phyloP scores from a whole-genome alignment of 2,329 filamentous ascomycete species.

The Ilyonectria mors-panacis region DNA sequence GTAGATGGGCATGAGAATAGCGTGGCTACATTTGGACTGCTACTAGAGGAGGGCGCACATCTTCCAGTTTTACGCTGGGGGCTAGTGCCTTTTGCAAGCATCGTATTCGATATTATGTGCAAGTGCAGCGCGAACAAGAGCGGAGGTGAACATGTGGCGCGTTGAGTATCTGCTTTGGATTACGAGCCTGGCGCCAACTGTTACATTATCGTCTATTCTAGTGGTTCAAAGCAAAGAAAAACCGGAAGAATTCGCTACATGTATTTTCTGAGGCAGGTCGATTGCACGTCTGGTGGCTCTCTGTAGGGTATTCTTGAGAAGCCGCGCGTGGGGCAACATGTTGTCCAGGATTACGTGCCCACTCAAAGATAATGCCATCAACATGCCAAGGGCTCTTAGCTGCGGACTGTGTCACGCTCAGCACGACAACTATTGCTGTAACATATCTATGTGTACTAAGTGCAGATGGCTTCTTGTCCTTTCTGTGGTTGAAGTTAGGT shows the following conservation, averaged over 20 bases:
- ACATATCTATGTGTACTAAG: neutral
- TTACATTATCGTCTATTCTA: too few relatives aligned
- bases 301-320: too few relatives aligned
- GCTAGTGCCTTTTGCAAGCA: neutral
- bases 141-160: neutral
- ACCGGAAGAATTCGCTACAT: neutral
- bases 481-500: slow-evolving; percentile 14
- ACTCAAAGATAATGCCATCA: too few relatives aligned
- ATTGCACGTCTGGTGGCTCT: too few relatives aligned
- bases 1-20: too few relatives aligned
- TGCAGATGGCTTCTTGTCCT: slow-evolving; percentile 6
- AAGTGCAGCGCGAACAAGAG: neutral
- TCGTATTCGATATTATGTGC: neutral
- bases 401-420: neutral
- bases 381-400: neutral
- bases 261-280: too few relatives aligned
- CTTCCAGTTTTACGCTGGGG: too few relatives aligned
- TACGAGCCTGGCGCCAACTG: neutral
- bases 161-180: neutral
- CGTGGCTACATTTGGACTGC: too few relatives aligned
- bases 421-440: neutral
- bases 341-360: neutral
- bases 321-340: too few relatives aligned
- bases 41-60: too few relatives aligned
- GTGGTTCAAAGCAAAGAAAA: neutral